Conservation (phyloP, 768 basidiomycete genomes). For the Crucibulum laeve region DNA sequence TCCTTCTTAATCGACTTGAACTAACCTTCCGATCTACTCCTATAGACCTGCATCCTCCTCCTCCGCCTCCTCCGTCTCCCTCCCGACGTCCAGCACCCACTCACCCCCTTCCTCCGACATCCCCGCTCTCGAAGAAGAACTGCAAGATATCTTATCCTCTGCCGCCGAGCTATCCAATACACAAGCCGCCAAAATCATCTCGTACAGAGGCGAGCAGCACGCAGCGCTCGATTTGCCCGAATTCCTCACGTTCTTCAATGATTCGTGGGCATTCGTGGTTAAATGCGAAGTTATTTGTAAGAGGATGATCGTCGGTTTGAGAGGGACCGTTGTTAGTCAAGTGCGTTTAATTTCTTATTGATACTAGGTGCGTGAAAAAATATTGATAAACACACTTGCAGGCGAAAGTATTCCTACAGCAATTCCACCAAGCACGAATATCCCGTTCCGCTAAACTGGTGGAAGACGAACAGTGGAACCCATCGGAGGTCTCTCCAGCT, state of each 20-base stretch:
- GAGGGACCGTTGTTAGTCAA: conserved; percentile 84
- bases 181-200: conserved; percentile 74
- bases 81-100: not conserved
- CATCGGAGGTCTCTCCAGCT: conserved; percentile 61
- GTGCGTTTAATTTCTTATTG: conserved; percentile 28
- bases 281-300: conserved; percentile 80
- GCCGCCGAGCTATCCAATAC: conserved; percentile 84
- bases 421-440: conserved; percentile 80
- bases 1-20: conserved; percentile 2
- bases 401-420: conserved; percentile 84
- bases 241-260: conserved; percentile 79
- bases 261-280: conserved; percentile 88
- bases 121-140: conserved; percentile 54
- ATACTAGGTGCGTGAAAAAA: not conserved
- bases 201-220: conserved; percentile 76
- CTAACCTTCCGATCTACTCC: no score
- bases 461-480: conserved; percentile 94
- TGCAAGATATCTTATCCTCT: conserved; percentile 73
- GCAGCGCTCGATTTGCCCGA: conserved; percentile 63
- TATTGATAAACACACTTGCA: conserved; percentile 22
- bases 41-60: no score
- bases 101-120: conserved; percentile 25
- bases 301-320: conserved; percentile 88
- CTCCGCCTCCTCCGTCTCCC: no score
- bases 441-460: conserved; percentile 83